These are phyloP conservation scores for Blastobotrys capitulatus DNA, from an alignment of 1,139 yeast species.

Conservation along the genomic window DNA sequence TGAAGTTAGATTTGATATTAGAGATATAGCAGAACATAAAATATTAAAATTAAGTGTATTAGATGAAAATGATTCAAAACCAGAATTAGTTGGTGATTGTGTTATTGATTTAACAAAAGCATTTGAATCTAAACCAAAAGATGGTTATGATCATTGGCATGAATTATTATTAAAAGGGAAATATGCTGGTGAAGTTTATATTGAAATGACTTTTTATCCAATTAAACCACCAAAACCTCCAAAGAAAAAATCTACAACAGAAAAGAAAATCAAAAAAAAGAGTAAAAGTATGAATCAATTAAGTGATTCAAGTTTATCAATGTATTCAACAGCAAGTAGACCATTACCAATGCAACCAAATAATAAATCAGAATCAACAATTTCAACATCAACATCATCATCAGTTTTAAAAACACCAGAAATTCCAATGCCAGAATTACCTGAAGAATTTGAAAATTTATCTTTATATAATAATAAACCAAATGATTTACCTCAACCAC, in stretches of 20 bases:
- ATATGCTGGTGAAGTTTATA: conserved; percentile 81
- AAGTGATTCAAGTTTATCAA: background rate
- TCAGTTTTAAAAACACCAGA: conserved; percentile 1
- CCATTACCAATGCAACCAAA: conserved; percentile 12
- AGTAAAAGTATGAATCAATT: background rate
- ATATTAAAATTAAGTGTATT: conserved; percentile 64
- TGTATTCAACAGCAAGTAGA: background rate
- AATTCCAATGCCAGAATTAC: conserved; percentile 10
- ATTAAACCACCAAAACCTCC: conserved; percentile 24
- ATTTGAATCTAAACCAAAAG: conserved; percentile 51
- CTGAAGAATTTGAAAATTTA: conserved; percentile 12
- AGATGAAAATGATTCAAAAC: conserved; percentile 83
- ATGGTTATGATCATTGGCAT: conserved; percentile 88
- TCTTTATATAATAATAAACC: background rate
- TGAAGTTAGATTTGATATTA: conserved; percentile 66
- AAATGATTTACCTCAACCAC: background rate
- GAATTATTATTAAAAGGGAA: conserved; percentile 60
- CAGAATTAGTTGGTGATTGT: conserved; percentile 79
- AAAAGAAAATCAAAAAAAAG: background rate
- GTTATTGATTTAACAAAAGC: conserved; percentile 75
- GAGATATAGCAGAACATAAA: conserved; percentile 39
- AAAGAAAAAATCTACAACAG: conserved; percentile 12
- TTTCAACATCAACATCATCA: background rate
- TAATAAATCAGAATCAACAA: too few species aligned
- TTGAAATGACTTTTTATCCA: conserved; percentile 92